phyloP scores from a whole-genome alignment of 1,284 basidiomycete genomes.

The Meira miltonrushii region DNA sequence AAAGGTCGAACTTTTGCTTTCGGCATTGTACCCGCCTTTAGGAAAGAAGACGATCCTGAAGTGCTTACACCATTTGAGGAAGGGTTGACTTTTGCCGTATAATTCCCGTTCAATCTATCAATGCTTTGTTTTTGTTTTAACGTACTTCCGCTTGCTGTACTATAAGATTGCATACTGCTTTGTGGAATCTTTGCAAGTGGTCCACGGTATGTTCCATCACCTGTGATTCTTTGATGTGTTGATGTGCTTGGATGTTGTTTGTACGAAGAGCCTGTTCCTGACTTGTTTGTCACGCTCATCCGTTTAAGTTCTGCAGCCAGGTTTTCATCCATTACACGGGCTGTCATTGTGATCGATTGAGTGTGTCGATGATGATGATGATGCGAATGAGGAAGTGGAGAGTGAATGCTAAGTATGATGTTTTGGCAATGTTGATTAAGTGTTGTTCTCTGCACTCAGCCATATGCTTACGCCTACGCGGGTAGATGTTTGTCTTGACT shows the following conservation, averaged over 20 bases:
- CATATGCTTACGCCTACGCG: too few species aligned
- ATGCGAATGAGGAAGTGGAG: neutral
- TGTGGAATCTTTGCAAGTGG: too few species aligned
- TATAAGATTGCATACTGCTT: neutral
- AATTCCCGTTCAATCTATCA: neutral
- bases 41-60: too few species aligned
- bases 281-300: neutral
- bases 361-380: neutral
- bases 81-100: too few species aligned
- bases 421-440: too few species aligned
- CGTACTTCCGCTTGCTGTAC: neutral
- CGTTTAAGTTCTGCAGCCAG: neutral
- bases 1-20: constrained; percentile 13
- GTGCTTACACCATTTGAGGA: too few species aligned
- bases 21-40: too few species aligned
- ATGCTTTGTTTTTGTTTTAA: constrained; percentile 1
- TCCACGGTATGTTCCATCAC: too few species aligned
- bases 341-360: neutral
- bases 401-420: too few species aligned
- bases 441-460: too few species aligned
- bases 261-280: neutral
- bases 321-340: neutral
- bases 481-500: too few species aligned
- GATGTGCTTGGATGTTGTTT: neutral
- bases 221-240: neutral